Base-by-base conservation (phyloP, 75 land plant species). In the Cupressus sempervirens region DNA sequence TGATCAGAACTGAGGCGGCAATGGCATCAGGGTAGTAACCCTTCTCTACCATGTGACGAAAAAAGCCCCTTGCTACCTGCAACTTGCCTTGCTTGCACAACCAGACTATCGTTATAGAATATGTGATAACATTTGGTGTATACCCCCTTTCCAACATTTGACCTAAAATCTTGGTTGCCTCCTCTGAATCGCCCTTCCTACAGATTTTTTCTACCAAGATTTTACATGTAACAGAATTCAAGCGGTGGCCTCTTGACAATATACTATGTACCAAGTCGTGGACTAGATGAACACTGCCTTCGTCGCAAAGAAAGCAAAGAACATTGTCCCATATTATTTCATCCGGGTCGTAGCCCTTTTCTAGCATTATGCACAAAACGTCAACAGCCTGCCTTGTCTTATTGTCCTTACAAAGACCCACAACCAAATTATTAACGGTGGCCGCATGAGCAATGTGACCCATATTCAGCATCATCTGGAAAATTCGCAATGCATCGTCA, bases 201-300 rank as follows among this genome's bases (percentile, higher is more conserved):
- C 73, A 82, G 52, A 81, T 76, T 18, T 56, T 89, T 18, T 88
- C 58, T 18, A 65, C 76, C 68, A 89, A 32, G 12, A 65, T 50
- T 40, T 86, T 87, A 56, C 74, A 89, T 29, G 90, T 83, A n/a
- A 89, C 72, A 30, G 89, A 58, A 85, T 89, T 86, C 56, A 80
- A 85, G 36, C 18, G 48, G 58, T 82, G 83, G 48, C 90, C 90
- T 72, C 82, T 80, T 34, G 34, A 34, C 50, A 84, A 81, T 87
- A 90, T 86, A 62, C 68, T 41, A 46, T 76, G 74, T 38, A 82
- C 75, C 18, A 90, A 74, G 38, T 83, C 84, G 30, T 48, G 62
- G 35, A 90, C 90, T 84, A 79, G 43, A 40, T 56, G 40, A 56
- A 72, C 52, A 29, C 56, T 86, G 46, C 90, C 91, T 36, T 87